Conservation (phyloP, 106 monocot genomes). For the Iris macrosiphon region DNA sequence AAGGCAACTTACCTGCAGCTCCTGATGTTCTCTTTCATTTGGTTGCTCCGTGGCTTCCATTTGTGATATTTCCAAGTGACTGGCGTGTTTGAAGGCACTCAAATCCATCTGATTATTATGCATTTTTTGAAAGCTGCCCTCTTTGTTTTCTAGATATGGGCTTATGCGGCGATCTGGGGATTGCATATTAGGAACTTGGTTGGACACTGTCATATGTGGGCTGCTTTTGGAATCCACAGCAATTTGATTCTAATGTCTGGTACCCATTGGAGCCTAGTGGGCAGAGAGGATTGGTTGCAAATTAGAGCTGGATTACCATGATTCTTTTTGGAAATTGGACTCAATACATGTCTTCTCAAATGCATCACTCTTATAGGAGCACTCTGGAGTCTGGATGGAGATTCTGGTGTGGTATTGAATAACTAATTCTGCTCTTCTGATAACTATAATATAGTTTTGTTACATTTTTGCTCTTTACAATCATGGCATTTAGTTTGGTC, state of each 20-base stretch:
- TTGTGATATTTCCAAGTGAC: no score
- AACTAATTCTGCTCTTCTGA: background rate
- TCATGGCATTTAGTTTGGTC: no score
- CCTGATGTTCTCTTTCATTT: no score
- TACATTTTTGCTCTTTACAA: no score
- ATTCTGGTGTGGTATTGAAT: slow-evolving; percentile 1
- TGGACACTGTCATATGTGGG: slow-evolving; percentile 19
- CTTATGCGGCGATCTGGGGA: slow-evolving; percentile 42
- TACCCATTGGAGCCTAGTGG: no score
- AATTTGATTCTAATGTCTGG: no score
- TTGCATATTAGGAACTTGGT: slow-evolving; percentile 29
- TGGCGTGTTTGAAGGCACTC: no score
- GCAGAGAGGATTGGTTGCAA: slow-evolving; percentile 1
- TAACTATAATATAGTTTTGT: no score
- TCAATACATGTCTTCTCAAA: background rate
- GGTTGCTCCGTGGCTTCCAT: no score
- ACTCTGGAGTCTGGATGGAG: slow-evolving; percentile 5
- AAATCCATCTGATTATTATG: slow-evolving; percentile 1
- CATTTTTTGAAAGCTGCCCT: slow-evolving; percentile 17
- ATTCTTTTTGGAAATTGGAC: background rate
- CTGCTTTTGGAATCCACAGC: slow-evolving; percentile 18
- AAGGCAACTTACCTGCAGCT: no score
- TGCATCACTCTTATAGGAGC: background rate
- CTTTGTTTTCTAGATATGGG: slow-evolving; percentile 29
- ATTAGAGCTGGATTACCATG: no score